Percentiles rank a stretch among this genome's conserved stretches.
Conservation (phyloP, 2,329 filamentous ascomycete species). For the Phaeoacremonium minimum region DNA sequence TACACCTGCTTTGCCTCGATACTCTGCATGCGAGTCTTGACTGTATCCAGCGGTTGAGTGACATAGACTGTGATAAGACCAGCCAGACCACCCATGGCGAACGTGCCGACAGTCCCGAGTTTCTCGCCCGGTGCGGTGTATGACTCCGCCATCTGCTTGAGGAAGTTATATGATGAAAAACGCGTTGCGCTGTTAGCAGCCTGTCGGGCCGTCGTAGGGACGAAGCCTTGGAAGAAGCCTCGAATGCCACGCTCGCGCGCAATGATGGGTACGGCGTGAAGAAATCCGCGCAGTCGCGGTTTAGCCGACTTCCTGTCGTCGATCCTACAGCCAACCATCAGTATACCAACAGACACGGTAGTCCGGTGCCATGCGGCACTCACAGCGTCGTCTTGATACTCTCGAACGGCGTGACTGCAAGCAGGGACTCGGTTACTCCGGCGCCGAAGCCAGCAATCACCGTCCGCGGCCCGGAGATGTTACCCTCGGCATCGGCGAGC, state of each 20-base stretch:
- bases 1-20: slow-evolving; percentile 78
- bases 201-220: slow-evolving; percentile 90
- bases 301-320: slow-evolving; percentile 87
- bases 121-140: slow-evolving; percentile 95
- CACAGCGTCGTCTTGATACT: slow-evolving; percentile 95
- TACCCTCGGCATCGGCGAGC: slow-evolving; percentile 78
- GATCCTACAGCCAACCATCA: slow-evolving; percentile 51
- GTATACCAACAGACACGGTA: neutral
- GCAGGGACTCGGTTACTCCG: slow-evolving; percentile 85
- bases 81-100: slow-evolving; percentile 83
- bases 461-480: slow-evolving; percentile 83
- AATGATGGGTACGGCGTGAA: slow-evolving; percentile 86
- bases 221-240: slow-evolving; percentile 96
- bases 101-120: slow-evolving; percentile 80
- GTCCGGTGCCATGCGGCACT: slow-evolving; percentile 12
- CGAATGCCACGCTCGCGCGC: slow-evolving; percentile 80
- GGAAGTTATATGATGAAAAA: slow-evolving; percentile 84
- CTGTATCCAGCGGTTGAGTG: slow-evolving; percentile 75
- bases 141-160: slow-evolving; percentile 86
- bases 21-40: slow-evolving; percentile 98
- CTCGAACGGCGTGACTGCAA: slow-evolving; percentile 95
- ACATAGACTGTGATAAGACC: slow-evolving; percentile 86
- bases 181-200: slow-evolving; percentile 90
- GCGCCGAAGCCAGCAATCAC: slow-evolving; percentile 93
- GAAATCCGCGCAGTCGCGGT: slow-evolving; percentile 85